Base-by-base conservation (phyloP, 2,329 filamentous ascomycete genomes). In the Dothidotthia symphoricarpi region DNA sequence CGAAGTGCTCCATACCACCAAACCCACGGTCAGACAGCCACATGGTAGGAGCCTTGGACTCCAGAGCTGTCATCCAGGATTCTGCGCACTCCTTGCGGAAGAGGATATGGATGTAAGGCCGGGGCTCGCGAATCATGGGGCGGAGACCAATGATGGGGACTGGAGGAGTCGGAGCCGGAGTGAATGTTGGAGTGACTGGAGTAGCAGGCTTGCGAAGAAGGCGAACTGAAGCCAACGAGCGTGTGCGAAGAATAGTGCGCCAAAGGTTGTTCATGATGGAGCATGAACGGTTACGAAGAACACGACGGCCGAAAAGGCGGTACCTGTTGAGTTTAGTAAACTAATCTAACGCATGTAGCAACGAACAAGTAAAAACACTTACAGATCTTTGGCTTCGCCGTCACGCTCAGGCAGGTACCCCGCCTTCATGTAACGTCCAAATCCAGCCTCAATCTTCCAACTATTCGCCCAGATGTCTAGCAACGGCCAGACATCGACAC, bases 361-460 rank as follows among this genome's bases (percentile, higher is more conserved):
- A 13, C n/a, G 24, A n/a, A 12, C 12, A 7, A 4, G 12, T 12
- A 17, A 24, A 13, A 14, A 12, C 1, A 51, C 55, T 48, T 39
- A 59, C 55, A 64, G 36, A 28, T 64, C 60, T 36, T 62, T 64
- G 6, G 55, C 53, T 22, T 64, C 59, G 2, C 55, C 57, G 27
- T 64, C 59, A 5, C n/a, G n/a, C 24, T 46, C 40, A 3, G 51
- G 45, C 3, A 36, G 13, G 24, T 57, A 57, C 4, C 24, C 11
- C 3, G 8, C 15, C 12, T 43, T 41, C n/a, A 48, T 28, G 19
- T 63, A 64, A 5, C 59, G 48, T 7, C 60, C 59, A 25, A 64
- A 62, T 3, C 54, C 58, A 8, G 55, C 54, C 31, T 60, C 49
- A 14, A 64, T 51, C 31, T 51, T 53, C 28, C 44, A 37, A 10